A percentile compares a stretch with the other conserved stretches of the same genome.
These are phyloP conservation scores for Juncus effusus DNA, from an alignment of 176 grass and related monocot genomes.

Conservation along the genomic window DNA sequence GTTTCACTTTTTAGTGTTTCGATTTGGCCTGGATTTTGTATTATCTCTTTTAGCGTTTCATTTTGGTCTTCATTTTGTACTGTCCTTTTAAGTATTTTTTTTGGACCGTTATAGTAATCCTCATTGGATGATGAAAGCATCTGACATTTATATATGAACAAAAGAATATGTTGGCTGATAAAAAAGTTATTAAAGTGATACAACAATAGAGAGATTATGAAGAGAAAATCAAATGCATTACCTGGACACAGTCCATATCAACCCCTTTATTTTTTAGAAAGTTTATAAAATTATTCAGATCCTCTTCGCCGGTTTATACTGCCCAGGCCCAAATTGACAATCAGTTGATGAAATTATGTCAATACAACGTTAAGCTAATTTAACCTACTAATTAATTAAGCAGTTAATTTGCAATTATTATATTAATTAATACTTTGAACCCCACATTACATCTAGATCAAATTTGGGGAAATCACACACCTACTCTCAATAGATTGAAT, in stretches of 20 bases:
- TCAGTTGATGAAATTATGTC: neutral
- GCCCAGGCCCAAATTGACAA: constrained; percentile 73
- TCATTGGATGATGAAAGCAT: constrained; percentile 52
- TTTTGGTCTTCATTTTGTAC: constrained; percentile 23
- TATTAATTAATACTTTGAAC: constrained; percentile 49
- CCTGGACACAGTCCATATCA: constrained; percentile 54
- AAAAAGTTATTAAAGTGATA: neutral
- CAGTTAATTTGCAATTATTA: neutral
- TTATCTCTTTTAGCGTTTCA: constrained; percentile 10
- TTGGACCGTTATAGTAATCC: constrained; percentile 59
- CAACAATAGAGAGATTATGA: neutral
- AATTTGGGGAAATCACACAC: neutral
- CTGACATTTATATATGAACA: constrained; percentile 22
- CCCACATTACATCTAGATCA: constrained; percentile 1
- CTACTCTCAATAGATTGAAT: too few relatives aligned
- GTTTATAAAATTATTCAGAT: constrained; percentile 50
- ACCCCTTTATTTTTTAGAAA: constrained; percentile 74
- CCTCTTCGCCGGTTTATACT: constrained; percentile 70
- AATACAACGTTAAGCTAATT: neutral
- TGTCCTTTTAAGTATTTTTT: neutral
- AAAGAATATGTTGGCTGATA: neutral
- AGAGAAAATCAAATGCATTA: constrained; percentile 26
- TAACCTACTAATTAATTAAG: constrained; percentile 7
- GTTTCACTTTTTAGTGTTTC: neutral
- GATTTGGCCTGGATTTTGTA: neutral